A percentile compares a stretch with the other conserved stretches of the same genome.
Evolutionary conservation across 129 eudicot species (phyloP).

Genomic region (Tagetes erecta): DNA sequence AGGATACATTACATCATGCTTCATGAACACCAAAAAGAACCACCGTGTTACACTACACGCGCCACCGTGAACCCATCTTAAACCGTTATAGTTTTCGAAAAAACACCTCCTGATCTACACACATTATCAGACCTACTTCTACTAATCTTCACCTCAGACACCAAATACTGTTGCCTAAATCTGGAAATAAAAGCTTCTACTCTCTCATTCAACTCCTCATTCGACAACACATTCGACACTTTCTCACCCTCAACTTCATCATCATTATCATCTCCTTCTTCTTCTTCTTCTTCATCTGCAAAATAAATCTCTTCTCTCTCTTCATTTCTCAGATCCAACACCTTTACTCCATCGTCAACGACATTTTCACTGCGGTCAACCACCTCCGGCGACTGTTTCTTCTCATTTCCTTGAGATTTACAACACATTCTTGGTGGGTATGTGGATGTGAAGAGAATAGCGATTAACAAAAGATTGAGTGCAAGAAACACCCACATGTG

Average conservation of each 20-base stretch:
- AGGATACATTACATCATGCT: constrained; percentile 27
- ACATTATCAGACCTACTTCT: constrained; percentile 36
- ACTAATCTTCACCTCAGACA: constrained; percentile 53
- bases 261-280: background rate
- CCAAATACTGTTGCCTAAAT: constrained; percentile 78
- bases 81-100: constrained; percentile 34
- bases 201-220: constrained; percentile 74
- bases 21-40: constrained; percentile 25
- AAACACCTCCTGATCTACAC: constrained; percentile 25
- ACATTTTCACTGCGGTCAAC: constrained; percentile 14
- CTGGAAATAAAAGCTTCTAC: constrained; percentile 85
- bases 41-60: constrained; percentile 32
- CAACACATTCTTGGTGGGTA: constrained; percentile 17
- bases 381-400: constrained; percentile 3
- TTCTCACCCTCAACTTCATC: constrained; percentile 21
- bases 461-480: constrained; percentile 69
- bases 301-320: constrained; percentile 19
- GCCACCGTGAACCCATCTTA: constrained; percentile 19
- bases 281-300: constrained; percentile 8
- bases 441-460: constrained; percentile 75
- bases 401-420: constrained; percentile 23
- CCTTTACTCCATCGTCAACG: constrained; percentile 25
- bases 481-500: constrained; percentile 63
- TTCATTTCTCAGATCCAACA: constrained; percentile 4
- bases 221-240: constrained; percentile 32